Conservation (phyloP, 139 green algal species). For the Picochlorum sp. region DNA sequence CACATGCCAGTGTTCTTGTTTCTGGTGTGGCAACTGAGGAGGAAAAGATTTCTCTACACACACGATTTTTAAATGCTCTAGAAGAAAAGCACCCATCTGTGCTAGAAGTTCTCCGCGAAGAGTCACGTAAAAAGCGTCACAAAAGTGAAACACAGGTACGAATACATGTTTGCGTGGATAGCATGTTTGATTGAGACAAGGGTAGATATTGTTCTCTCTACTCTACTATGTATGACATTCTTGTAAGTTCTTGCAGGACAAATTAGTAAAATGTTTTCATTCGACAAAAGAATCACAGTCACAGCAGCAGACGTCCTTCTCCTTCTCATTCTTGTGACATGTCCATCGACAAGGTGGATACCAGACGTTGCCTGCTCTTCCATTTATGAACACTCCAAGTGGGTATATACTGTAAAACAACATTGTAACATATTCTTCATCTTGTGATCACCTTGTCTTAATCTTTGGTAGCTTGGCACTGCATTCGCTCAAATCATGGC, state of each 20-base stretch:
- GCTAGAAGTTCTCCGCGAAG: constrained; percentile 5
- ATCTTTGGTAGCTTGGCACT: constrained; percentile 7
- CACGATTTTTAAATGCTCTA: constrained; percentile 43
- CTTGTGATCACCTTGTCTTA: background rate
- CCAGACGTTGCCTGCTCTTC: no score
- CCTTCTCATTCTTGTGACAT: background rate
- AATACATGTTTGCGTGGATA: no score
- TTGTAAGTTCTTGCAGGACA: no score
- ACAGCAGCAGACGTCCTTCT: background rate
- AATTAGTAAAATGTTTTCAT: no score
- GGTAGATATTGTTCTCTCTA: background rate
- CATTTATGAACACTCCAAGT: no score
- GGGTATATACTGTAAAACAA: background rate
- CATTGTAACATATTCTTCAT: no score
- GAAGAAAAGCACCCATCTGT: constrained; percentile 8
- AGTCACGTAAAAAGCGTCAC: no score
- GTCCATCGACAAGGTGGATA: no score
- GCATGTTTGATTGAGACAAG: no score
- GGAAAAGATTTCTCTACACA: constrained; percentile 38
- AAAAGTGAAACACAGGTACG: no score
- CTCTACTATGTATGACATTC: background rate
- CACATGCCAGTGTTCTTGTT: constrained; percentile 44
- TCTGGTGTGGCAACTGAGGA: constrained; percentile 51
- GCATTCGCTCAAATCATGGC: constrained; percentile 3
- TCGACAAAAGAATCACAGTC: background rate